Conservation (phyloP, 1,284 basidiomycete genomes). For the Psilocybe mexicana region DNA sequence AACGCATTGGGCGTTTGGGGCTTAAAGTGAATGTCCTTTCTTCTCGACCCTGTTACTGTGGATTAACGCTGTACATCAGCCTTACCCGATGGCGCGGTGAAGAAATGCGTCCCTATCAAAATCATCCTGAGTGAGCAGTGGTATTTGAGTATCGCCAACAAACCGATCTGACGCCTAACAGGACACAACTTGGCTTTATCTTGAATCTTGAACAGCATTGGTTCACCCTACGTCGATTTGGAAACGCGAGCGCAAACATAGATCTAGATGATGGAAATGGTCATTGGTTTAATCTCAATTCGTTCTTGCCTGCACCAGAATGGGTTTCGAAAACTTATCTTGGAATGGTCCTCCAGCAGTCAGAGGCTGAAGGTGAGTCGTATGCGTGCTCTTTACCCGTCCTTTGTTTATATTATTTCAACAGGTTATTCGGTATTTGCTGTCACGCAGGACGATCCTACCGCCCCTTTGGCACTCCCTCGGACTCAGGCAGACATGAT, state of each 20-base stretch:
- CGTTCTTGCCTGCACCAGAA: constrained; percentile 69
- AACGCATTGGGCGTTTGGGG: constrained; percentile 84
- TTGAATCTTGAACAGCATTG: constrained; percentile 88
- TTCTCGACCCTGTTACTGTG: constrained; percentile 8
- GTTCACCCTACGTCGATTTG: constrained; percentile 88
- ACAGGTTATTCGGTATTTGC: constrained; percentile 90
- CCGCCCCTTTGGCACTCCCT: constrained; percentile 49
- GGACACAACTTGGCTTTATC: constrained; percentile 85
- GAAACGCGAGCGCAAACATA: constrained; percentile 43
- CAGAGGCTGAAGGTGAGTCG: constrained; percentile 73
- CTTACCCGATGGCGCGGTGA: constrained; percentile 86
- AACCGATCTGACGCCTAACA: constrained; percentile 31
- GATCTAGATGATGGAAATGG: constrained; percentile 51
- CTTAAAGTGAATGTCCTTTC: constrained; percentile 53
- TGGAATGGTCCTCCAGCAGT: constrained; percentile 84
- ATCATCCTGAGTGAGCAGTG: constrained; percentile 66
- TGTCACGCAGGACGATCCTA: constrained; percentile 58
- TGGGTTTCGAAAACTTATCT: constrained; percentile 87
- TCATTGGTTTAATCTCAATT: constrained; percentile 93
- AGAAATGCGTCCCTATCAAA: constrained; percentile 76
- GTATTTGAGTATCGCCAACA: not conserved
- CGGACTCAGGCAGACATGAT: constrained; percentile 67
- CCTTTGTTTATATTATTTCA: not conserved
- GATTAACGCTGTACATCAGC: constrained; percentile 28
- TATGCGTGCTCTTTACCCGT: not conserved